Evolutionary conservation across 106 monocot species (phyloP), one percentile per base, ranked within the genome.

Genomic region (Apostasia ramifera): DNA sequence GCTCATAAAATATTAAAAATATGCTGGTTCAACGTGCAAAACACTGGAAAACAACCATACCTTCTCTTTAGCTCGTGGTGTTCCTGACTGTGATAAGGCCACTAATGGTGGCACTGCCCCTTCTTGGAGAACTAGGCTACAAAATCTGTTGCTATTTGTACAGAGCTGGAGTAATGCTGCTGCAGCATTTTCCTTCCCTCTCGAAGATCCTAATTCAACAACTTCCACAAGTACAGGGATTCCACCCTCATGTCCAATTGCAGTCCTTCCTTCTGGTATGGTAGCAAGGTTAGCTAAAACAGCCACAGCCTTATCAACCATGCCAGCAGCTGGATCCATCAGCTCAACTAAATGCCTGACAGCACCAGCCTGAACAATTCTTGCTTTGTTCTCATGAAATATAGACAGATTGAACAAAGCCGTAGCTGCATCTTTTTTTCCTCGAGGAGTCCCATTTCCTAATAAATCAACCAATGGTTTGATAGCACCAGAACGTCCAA

Each of bases 271-370:
- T 61, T 92, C 97, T 7, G 73, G 84, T 71, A 87, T 85, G 26
- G 89, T 97, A 0, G 92, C 76, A 69, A 97, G 89, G 63, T 89
- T 97, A 64, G 97, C 80, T 75, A 97, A 72, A 69, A 90, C 97
- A 49, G 89, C 92, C 41, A 97, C 92, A 50, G 97, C 97, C 66
- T 89, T 97, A 58, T 97, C 97, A 60, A 97, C 92, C 92, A 97
- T 97, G 50, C 97, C 97, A 70, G 84, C 89, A 10, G 92, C 89
- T 46, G 97, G 97, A 62, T 97, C 92, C 97, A 97, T 92, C 70
- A 97, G 72, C 40, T 92, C 97, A 26, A 89, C 92, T 40, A 97
- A 79, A 77, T 92, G 82, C 61, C 64, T 89, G 13, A 97, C 89
- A 11, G 89, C 97, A 48, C 92, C 97, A 55, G 92, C 97, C 57